Conservation (phyloP, 495 filamentous ascomycete species). For the Tuber magnatum region DNA sequence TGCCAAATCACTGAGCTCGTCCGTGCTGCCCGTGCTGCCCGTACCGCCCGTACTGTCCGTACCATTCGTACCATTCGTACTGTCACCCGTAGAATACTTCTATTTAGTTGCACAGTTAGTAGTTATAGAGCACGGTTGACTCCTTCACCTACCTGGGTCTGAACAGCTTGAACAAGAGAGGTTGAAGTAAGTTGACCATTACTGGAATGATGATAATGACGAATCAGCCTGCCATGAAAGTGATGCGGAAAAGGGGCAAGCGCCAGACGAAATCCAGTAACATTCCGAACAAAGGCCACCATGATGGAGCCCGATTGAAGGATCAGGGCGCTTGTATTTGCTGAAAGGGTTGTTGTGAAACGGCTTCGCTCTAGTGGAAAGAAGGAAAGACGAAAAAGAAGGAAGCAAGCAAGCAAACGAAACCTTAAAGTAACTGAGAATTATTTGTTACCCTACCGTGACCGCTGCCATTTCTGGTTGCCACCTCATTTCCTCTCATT, state of each 20-base stretch:
- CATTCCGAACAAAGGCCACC: not conserved
- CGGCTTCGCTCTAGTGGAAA: not conserved
- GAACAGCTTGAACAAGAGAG: not conserved
- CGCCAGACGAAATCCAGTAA: not conserved
- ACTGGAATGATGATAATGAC: not conserved
- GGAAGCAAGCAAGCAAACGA: not conserved
- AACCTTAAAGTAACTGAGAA: not conserved
- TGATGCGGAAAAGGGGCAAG: not conserved
- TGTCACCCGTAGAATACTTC: not conserved
- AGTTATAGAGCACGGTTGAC: not conserved
- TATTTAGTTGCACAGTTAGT: not conserved
- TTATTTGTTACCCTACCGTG: not conserved
- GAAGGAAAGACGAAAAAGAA: not conserved
- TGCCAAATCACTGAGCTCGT: no score
- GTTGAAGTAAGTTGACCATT: not conserved
- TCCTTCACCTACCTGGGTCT: not conserved
- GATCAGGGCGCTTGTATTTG: not conserved
- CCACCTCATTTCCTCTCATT: no score
- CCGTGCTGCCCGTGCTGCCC: not conserved
- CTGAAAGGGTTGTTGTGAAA: not conserved
- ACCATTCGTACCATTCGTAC: not conserved
- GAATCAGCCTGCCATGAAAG: not conserved
- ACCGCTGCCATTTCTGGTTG: not conserved
- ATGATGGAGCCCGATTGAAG: not conserved
- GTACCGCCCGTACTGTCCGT: not conserved